Conservation (phyloP, 164 flowering plant genomes). For the Vitis amurensis region DNA sequence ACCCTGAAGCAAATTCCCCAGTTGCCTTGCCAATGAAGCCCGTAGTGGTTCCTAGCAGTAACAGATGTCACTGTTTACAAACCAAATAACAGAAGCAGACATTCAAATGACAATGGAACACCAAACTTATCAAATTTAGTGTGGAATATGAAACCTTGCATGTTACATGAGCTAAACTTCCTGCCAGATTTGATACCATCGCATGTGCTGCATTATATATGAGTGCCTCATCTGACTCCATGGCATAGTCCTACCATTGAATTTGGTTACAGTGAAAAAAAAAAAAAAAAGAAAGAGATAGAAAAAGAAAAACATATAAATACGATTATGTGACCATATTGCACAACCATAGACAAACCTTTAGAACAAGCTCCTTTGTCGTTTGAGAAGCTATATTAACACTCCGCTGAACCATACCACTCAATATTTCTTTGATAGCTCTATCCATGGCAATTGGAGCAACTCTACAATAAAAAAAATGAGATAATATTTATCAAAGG, state of each 20-base stretch:
- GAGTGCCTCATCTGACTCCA: constrained; percentile 94
- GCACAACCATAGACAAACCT: constrained; percentile 41
- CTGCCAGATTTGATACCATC: constrained; percentile 96
- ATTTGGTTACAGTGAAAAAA: neutral
- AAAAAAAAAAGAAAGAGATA: neutral
- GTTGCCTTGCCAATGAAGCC: constrained; percentile 69
- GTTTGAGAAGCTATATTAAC: constrained; percentile 91
- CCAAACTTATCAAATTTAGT: neutral
- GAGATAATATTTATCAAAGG: neutral
- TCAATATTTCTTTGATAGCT: constrained; percentile 83
- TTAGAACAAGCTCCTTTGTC: constrained; percentile 88
- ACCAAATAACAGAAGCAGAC: neutral
- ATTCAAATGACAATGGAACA: neutral
- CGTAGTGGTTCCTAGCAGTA: constrained; percentile 85
- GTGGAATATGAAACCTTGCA: constrained; percentile 74
- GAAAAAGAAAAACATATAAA: neutral
- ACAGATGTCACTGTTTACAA: neutral
- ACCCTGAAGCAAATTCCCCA: constrained; percentile 69
- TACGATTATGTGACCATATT: neutral
- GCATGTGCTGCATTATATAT: constrained; percentile 89
- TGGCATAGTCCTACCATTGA: constrained; percentile 72
- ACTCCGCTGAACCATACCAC: constrained; percentile 85
- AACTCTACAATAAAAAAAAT: constrained; percentile 49
- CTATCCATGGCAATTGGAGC: constrained; percentile 90
- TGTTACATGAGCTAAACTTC: constrained; percentile 98